A percentile compares a stretch with the other conserved stretches of the same genome.
Evolutionary conservation across 148 eudicot species (phyloP).

Genomic region (Silene uniflora): DNA sequence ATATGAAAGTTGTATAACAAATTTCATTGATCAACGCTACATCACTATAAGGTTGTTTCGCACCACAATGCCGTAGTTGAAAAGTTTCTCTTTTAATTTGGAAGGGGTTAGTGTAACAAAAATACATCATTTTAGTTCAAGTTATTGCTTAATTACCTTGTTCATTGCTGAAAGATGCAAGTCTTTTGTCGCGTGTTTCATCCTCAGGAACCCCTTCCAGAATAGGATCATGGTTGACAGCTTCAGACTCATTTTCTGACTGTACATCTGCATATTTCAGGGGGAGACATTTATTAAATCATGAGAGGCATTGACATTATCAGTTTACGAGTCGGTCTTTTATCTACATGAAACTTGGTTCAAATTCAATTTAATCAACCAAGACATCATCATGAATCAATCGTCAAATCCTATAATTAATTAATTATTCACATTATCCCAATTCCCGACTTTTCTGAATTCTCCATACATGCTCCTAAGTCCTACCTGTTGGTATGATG

Average conservation of each 20-base stretch:
- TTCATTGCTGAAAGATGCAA: background rate
- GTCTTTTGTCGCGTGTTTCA: background rate
- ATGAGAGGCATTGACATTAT: background rate
- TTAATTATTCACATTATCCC: background rate
- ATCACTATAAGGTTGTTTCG: background rate
- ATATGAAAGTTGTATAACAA: background rate
- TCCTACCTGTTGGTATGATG: background rate
- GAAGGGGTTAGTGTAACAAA: background rate
- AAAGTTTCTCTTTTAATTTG: background rate
- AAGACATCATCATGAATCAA: background rate
- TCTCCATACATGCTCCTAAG: background rate
- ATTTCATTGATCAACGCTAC: background rate
- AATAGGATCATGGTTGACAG: background rate
- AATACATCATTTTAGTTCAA: background rate
- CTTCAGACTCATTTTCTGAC: background rate
- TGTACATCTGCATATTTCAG: conserved; percentile 8
- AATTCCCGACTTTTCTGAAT: background rate
- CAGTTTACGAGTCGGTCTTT: background rate
- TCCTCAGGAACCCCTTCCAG: background rate
- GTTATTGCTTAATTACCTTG: background rate
- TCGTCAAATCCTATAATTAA: background rate
- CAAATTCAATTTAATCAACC: background rate
- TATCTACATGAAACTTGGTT: background rate
- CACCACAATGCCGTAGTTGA: background rate
- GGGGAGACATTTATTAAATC: background rate